phyloP scores from a whole-genome alignment of 352 stramenopile species.

The Globisporangium ultimum region DNA sequence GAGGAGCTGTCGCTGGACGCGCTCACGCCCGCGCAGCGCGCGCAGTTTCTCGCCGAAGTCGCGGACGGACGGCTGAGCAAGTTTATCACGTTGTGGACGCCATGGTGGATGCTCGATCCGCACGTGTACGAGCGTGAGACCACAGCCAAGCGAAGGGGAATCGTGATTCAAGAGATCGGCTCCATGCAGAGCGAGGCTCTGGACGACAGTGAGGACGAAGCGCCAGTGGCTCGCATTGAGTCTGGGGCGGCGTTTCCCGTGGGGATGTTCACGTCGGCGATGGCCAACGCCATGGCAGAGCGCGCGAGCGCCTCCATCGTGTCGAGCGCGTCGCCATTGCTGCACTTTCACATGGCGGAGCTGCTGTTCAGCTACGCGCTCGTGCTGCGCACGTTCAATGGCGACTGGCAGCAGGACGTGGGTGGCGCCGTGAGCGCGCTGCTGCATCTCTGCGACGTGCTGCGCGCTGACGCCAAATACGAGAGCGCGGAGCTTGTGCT shows the following conservation, averaged over 20 bases:
- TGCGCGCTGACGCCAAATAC: constrained; percentile 44
- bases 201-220: constrained; percentile 8
- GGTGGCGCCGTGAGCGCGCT: constrained; percentile 41
- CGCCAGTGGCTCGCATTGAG: constrained; percentile 22
- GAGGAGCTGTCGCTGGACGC: constrained; percentile 52
- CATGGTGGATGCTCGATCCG: constrained; percentile 61
- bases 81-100: constrained; percentile 61
- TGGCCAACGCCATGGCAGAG: constrained; percentile 31
- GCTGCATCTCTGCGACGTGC: constrained; percentile 44
- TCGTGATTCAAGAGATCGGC: constrained; percentile 51
- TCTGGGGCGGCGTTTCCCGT: constrained; percentile 31
- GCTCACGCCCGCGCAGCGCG: constrained; percentile 54
- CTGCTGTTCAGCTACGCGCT: constrained; percentile 66
- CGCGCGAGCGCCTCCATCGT: constrained; percentile 19
- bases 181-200: not conserved
- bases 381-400: constrained; percentile 74
- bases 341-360: constrained; percentile 66
- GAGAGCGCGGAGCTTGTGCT: constrained; percentile 44
- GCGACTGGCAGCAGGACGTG: constrained; percentile 63
- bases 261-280: constrained; percentile 40
- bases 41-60: constrained; percentile 60
- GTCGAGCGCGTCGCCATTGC: constrained; percentile 26
- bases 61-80: constrained; percentile 59
- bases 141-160: constrained; percentile 22
- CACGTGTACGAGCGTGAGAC: constrained; percentile 56